These are phyloP conservation scores for Apiospora malaysiana DNA, from an alignment of 2,329 filamentous ascomycete genomes.

Conservation along the genomic window DNA sequence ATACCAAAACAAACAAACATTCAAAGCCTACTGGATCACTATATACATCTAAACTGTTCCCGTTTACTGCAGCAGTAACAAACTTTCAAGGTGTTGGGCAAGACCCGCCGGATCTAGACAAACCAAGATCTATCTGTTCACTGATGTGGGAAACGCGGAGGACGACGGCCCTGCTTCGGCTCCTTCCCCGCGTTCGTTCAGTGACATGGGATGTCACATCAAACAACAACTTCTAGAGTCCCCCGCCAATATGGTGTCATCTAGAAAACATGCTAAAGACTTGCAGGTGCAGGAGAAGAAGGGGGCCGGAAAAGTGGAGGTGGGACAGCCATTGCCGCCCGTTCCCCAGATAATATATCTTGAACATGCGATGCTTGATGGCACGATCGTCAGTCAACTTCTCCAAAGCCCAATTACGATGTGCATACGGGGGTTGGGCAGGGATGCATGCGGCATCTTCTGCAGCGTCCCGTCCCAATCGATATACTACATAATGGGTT, in stretches of 20 bases:
- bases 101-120: constrained; percentile 3
- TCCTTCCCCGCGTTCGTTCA: neutral
- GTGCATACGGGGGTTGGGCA: too few species aligned
- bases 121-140: neutral
- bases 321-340: neutral
- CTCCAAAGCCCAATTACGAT: neutral
- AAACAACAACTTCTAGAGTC: neutral
- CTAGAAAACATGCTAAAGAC: neutral
- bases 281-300: neutral
- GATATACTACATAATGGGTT: too few species aligned
- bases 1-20: constrained; percentile 13
- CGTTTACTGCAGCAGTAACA: neutral
- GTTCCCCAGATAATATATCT: neutral
- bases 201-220: neutral
- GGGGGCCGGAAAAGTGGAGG: neutral
- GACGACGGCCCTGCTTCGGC: neutral
- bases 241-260: neutral
- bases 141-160: neutral
- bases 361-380: neutral
- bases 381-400: neutral
- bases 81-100: neutral
- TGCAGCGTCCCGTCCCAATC: neutral
- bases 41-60: neutral
- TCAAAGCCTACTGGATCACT: neutral
- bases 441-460: neutral